Evolutionary conservation across 495 filamentous ascomycete genomes (phyloP).

Genomic region (Aspergillus heteromorphus): DNA sequence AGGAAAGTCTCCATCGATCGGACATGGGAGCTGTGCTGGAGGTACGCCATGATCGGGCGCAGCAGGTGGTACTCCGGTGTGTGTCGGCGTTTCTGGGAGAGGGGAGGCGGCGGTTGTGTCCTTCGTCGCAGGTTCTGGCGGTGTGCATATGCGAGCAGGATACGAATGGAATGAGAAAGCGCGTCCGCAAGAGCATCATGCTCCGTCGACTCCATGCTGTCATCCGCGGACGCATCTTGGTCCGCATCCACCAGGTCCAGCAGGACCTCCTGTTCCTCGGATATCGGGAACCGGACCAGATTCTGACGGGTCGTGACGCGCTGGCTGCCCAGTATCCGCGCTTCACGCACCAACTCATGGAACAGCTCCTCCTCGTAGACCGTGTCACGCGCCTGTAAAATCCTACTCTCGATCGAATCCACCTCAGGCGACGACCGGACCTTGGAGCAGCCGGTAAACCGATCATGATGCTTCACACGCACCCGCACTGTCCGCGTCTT

Average conservation of each 20-base stretch:
- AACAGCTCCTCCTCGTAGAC: constrained; percentile 92
- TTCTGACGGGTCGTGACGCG: constrained; percentile 58
- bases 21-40: constrained; percentile 52
- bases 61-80: constrained; percentile 56
- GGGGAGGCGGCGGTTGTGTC: constrained; percentile 54
- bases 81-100: constrained; percentile 45
- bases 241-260: constrained; percentile 63
- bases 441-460: constrained; percentile 37
- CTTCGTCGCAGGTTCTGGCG: constrained; percentile 59
- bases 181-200: constrained; percentile 47
- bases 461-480: constrained; percentile 38
- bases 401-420: constrained; percentile 54
- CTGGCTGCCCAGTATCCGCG: constrained; percentile 58
- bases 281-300: constrained; percentile 51
- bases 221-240: constrained; percentile 20
- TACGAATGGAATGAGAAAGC: constrained; percentile 54
- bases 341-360: constrained; percentile 81
- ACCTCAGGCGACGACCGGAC: constrained; percentile 26
- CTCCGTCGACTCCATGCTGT: constrained; percentile 7
- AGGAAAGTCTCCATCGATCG: constrained; percentile 36
- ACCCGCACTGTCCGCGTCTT: constrained; percentile 63
- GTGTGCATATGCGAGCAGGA: constrained; percentile 70
- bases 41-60: constrained; percentile 57
- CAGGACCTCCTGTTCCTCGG: constrained; percentile 48
- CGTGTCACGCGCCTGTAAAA: constrained; percentile 79